Evolutionary conservation across 176 grass and related monocot genomes (phyloP), one percentile per base, ranked within the genome.

Genomic region (Oryza coarctata): DNA sequence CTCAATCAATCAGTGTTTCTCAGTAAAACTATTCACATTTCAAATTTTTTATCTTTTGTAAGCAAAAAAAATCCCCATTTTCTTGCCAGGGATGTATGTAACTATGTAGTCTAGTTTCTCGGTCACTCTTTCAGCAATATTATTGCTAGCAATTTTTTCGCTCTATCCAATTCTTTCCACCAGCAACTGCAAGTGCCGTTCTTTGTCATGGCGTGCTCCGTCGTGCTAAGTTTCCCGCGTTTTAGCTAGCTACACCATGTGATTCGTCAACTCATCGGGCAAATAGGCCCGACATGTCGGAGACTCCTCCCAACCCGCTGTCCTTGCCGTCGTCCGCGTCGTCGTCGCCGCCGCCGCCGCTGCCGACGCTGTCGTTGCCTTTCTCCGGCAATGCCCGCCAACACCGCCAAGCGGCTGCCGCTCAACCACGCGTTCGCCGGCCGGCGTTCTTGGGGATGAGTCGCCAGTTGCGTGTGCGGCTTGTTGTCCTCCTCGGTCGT

Each of bases 401-500:
- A 62, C 14, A 32, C 1, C 52, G 5, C 25, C 9, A n/a, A 40
- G 35, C 34, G 1, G 38, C 38, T 3, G 70, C 39, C 1, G 4
- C 8, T 28, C 27, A 29, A 40, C 18, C n/a, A 26, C 78, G 14
- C 18, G 5, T 22, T 52, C 49, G 4, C 17, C 0, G 0, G 41
- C 95, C 96, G 65, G 96, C 96, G 52, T 99, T 99, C 86, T 99
- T 95, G 49, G 96, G 96, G 64, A 99, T 99, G 85, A 95, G 87
- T 30, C 96, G 93, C 96, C 96, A 99, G 75, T 99, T 99, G 26
- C 90, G 89, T 0, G 96, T 95, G 63, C 49, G 95, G 93, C 83
- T 98, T 98, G 86, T 93, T 98, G 87, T 98, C 96, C 84, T 98
- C 96, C 87, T 98, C 96, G 29, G 90, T 90, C 57, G 96, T 99